Evolutionary conservation across 106 monocot species (phyloP).

Genomic region (Dioscorea dumetorum): DNA sequence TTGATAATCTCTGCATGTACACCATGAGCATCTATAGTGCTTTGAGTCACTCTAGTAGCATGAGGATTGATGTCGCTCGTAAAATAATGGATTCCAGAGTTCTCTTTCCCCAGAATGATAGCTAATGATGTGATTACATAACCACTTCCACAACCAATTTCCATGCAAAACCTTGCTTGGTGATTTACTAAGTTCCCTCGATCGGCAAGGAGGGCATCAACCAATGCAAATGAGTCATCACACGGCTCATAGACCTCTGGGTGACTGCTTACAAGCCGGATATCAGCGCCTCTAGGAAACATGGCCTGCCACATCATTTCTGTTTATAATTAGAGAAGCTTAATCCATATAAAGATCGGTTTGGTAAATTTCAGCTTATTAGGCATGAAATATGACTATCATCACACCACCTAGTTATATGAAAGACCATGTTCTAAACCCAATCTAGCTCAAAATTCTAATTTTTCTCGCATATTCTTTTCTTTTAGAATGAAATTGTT

Average conservation of each 20-base stretch:
- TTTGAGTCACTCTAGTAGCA: slow-evolving; percentile 54
- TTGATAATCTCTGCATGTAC: slow-evolving; percentile 64
- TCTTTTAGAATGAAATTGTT: no score
- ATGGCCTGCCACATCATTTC: slow-evolving; percentile 3
- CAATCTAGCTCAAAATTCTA: no score
- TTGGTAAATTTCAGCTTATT: no score
- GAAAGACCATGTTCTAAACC: no score
- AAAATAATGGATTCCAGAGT: slow-evolving; percentile 46
- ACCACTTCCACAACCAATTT: slow-evolving; percentile 83
- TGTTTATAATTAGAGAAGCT: neutral
- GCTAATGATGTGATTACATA: slow-evolving; percentile 92
- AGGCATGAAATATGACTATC: no score
- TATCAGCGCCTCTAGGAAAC: slow-evolving; percentile 51
- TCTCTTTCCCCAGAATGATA: slow-evolving; percentile 52
- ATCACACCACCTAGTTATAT: no score
- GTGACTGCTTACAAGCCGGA: slow-evolving; percentile 58
- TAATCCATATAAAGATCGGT: no score
- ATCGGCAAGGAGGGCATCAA: slow-evolving; percentile 89
- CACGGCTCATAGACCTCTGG: slow-evolving; percentile 93
- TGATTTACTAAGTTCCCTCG: slow-evolving; percentile 42
- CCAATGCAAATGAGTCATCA: slow-evolving; percentile 93
- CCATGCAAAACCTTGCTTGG: slow-evolving; percentile 66
- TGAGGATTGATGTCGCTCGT: slow-evolving; percentile 80
- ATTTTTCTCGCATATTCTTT: no score
- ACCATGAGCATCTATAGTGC: slow-evolving; percentile 70